phyloP scores from a whole-genome alignment of 2,329 filamentous ascomycete species.

The Fusarium austroafricanum region DNA sequence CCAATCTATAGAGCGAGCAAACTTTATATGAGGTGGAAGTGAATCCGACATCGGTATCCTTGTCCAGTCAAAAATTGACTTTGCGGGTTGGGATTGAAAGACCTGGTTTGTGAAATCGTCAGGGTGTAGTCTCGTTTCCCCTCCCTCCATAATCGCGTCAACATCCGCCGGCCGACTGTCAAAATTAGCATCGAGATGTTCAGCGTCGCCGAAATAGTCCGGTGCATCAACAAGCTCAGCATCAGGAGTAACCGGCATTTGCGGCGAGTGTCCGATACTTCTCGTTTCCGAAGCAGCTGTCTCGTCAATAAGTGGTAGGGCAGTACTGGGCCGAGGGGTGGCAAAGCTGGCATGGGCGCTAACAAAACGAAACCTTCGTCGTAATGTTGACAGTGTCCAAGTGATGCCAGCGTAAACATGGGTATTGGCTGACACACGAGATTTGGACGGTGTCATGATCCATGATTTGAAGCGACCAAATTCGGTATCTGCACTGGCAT shows the following conservation, averaged over 20 bases:
- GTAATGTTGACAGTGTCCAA: slow-evolving; percentile 78
- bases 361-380: slow-evolving; percentile 75
- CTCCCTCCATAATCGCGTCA: slow-evolving; percentile 45
- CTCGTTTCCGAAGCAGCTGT: slow-evolving; percentile 48
- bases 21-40: slow-evolving; percentile 77
- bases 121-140: slow-evolving; percentile 49
- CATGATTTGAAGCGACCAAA: slow-evolving; percentile 76
- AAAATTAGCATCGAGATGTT: slow-evolving; percentile 23
- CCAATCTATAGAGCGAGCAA: slow-evolving; percentile 80
- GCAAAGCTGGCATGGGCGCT: slow-evolving; percentile 62
- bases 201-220: slow-evolving; percentile 59
- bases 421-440: slow-evolving; percentile 65
- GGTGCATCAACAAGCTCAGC: slow-evolving; percentile 48
- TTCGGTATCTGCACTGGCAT: slow-evolving; percentile 57
- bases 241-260: slow-evolving; percentile 51
- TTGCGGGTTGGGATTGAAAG: slow-evolving; percentile 51
- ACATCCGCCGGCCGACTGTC: slow-evolving; percentile 15
- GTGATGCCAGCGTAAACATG: slow-evolving; percentile 71
- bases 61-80: slow-evolving; percentile 83
- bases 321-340: slow-evolving; percentile 54
- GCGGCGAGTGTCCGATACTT: slow-evolving; percentile 53
- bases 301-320: slow-evolving; percentile 54
- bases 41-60: slow-evolving; percentile 71
- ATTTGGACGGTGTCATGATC: slow-evolving; percentile 68
- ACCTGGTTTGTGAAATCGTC: slow-evolving; percentile 58